Evolutionary conservation across 176 grass and related monocot genomes (phyloP), one percentile per base, ranked within the genome.

Genomic region (Stipa capillata): DNA sequence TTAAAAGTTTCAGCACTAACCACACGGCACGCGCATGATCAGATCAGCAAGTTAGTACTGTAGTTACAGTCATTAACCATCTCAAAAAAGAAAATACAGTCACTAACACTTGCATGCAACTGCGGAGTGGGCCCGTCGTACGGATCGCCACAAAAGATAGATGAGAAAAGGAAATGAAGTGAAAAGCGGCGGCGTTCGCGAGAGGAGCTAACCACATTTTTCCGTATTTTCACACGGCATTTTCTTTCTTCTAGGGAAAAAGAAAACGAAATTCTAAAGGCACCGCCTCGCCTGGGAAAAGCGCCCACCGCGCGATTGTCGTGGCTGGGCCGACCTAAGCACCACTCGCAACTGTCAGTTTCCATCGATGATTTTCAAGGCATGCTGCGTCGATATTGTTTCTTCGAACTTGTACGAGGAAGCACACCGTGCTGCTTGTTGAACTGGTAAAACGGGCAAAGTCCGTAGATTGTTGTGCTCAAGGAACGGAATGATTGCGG

Each of bases 1-100:
- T 81, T 8, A 56, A 71, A 81, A 85, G n/a, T 76, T 69, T 20
- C 64, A 65, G 82, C 87, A 82, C 87, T 85, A 85, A 76, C 65
- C 36, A 7, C 40, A 75, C 23, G 62, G 63, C 65, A 56, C 39
- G 65, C 66, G 45, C 13, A 4, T 41, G 28, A 61, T 35, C 69
- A 20, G 74, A 6, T 16, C 15, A 32, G 6, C 8, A n/a, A n/a
- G 57, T 47, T 27, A n/a, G n/a, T 48, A 44, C 42, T n/a, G n/a
- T n/a, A 70, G 67, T 70, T 70, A 14, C 59, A 40, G n/a, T n/a
- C n/a, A n/a, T n/a, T n/a, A n/a, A n/a, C n/a, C n/a, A n/a, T n/a
- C n/a, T n/a, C n/a, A n/a, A n/a, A n/a, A n/a, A n/a, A n/a, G n/a
- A n/a, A n/a, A n/a, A n/a, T n/a, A n/a, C n/a, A n/a, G 14, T 56